A percentile compares a stretch with the other conserved stretches of the same genome.
These are phyloP conservation scores for Coemansia guatemalensis DNA, from an alignment of 192 early-diverging fungal genomes.

Conservation along the genomic window DNA sequence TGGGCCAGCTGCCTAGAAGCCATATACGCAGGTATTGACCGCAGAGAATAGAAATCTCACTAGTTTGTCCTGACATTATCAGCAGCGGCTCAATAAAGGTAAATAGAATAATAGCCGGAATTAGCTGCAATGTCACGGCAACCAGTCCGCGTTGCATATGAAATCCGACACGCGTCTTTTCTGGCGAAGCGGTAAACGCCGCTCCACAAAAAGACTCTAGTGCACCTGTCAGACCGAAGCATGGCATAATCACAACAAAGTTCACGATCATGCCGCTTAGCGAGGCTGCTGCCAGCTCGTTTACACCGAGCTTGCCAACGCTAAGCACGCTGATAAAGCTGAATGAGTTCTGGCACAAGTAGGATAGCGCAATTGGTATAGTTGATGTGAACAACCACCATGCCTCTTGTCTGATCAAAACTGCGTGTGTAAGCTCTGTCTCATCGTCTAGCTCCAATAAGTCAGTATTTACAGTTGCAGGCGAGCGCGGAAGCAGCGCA, in stretches of 20 bases:
- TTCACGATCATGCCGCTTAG: conserved; percentile 68
- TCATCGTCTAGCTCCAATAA: too few species aligned
- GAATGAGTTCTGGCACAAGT: conserved; percentile 61
- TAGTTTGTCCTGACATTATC: conserved; percentile 70
- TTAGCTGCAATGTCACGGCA: conserved; percentile 30
- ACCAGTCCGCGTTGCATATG: conserved; percentile 41
- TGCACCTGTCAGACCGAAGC: conserved; percentile 60
- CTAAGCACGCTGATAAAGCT: conserved; percentile 62
- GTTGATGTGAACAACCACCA: conserved; percentile 32
- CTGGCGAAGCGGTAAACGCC: conserved; percentile 36
- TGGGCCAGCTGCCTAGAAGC: conserved; percentile 71
- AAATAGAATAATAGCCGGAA: conserved; percentile 16
- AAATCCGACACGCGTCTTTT: conserved; percentile 38
- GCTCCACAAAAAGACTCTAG: conserved; percentile 41
- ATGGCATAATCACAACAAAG: conserved; percentile 64
- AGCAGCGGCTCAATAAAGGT: conserved; percentile 60
- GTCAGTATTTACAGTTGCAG: conserved; percentile 22
- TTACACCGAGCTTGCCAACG: conserved; percentile 60
- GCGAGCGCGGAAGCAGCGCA: conserved; percentile 16
- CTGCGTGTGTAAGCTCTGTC: too few species aligned
- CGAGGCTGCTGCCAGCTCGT: conserved; percentile 66
- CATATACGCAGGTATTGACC: conserved; percentile 65
- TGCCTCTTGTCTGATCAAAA: conserved; percentile 29
- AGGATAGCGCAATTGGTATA: conserved; percentile 58
- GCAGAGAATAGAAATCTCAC: conserved; percentile 63